phyloP scores from a whole-genome alignment of 345 rosid genomes.

The Toxicodendron radicans region DNA sequence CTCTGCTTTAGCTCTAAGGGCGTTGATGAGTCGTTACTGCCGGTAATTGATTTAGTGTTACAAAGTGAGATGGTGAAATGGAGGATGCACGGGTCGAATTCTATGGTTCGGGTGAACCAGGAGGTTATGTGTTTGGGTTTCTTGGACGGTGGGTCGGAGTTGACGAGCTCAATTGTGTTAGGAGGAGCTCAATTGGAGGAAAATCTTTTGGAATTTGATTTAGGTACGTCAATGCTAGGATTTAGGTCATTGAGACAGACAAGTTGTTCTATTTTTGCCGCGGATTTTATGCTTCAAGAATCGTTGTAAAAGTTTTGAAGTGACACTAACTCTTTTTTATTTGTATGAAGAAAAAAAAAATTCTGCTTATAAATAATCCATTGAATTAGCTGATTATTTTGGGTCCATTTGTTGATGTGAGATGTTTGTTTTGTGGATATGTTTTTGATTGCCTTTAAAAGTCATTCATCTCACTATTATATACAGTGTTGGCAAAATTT shows the following conservation, averaged over 20 bases:
- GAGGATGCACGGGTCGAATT: constrained; percentile 56
- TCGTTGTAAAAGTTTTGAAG: not conserved
- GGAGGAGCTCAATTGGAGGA: constrained; percentile 86
- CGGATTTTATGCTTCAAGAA: not conserved
- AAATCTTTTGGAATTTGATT: constrained; percentile 59
- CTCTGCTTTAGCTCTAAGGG: constrained; percentile 41
- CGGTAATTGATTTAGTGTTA: constrained; percentile 62
- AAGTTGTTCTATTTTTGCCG: constrained; percentile 27
- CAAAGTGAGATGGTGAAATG: constrained; percentile 94
- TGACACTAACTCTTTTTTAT: not conserved
- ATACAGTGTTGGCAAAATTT: no score
- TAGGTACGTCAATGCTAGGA: constrained; percentile 64
- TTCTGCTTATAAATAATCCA: no score
- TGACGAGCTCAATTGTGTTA: constrained; percentile 41
- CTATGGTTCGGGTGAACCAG: constrained; percentile 53
- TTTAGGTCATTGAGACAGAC: constrained; percentile 39
- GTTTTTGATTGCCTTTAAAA: no score
- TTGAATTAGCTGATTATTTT: no score
- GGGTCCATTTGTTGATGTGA: no score
- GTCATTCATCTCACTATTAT: no score
- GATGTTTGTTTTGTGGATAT: no score
- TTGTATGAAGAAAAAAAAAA: no score
- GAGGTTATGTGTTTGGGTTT: constrained; percentile 68
- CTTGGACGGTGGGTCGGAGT: constrained; percentile 59
- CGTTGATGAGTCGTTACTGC: constrained; percentile 27